These are phyloP conservation scores for Fomitopsis palustris DNA, from an alignment of 1,284 basidiomycete genomes.

Conservation along the genomic window DNA sequence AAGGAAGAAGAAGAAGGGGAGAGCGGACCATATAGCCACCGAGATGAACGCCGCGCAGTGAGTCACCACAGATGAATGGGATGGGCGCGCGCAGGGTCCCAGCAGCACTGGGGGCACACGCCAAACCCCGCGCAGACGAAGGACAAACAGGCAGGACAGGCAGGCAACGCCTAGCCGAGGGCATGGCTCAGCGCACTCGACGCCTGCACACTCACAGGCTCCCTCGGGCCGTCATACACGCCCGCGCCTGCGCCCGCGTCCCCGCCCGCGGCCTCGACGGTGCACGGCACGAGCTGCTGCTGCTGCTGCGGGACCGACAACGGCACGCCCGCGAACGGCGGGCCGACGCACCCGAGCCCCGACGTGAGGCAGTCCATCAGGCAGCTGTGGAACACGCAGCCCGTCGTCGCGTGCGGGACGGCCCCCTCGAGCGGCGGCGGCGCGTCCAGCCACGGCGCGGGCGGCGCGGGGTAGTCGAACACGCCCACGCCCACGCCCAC, in stretches of 20 bases:
- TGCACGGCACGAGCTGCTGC: not conserved
- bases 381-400: conserved; percentile 19
- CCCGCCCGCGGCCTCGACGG: not conserved
- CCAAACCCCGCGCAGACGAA: not conserved
- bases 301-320: not conserved
- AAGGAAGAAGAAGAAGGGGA: not conserved
- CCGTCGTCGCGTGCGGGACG: conserved; percentile 6
- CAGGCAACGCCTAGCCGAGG: conserved; percentile 12
- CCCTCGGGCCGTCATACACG: not conserved
- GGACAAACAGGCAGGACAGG: not conserved
- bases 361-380: conserved; percentile 17
- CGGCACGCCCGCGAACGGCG: not conserved
- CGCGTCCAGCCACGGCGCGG: conserved; percentile 16
- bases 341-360: not conserved
- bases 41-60: not conserved
- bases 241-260: not conserved
- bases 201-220: conserved; percentile 11
- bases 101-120: too few relatives aligned
- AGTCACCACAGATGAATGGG: not conserved
- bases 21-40: not conserved
- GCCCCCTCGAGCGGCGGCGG: not conserved
- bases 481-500: not conserved
- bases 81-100: too few relatives aligned
- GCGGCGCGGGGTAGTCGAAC: conserved; percentile 3
- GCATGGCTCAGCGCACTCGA: conserved; percentile 21